Base-by-base conservation (phyloP, 352 stramenopile genomes). In the Pythium brassicae region DNA sequence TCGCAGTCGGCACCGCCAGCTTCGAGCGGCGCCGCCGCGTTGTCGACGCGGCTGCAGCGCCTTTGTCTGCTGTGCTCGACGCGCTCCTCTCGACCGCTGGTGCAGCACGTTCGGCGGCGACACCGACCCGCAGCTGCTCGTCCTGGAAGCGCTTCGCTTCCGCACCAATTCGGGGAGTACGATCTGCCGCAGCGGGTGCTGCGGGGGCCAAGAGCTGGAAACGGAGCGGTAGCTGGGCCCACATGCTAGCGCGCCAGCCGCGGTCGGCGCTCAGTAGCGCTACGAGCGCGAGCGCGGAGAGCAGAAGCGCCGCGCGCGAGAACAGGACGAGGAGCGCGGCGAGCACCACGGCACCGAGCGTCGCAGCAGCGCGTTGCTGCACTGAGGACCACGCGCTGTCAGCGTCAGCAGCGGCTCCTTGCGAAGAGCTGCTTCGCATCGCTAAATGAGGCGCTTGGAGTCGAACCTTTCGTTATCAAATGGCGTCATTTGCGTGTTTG, bases 301-400 rank as follows among this genome's bases (percentile, higher is more conserved):
- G 26, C 34, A 46, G 54, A 27, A 60, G 34, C 19, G 37, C 34
- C 23, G 44, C 17, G 8, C 39, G 34, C 32, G 44, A 60, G 29
- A 53, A 44, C 34, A 46, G 53, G 22, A 27, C 53, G 19, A 53
- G 15, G 32, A 60, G n/a, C 34, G 54, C 54, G 14, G 54, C 54
- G 45, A 53, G 35, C 22, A 23, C 45, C 20, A 53, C 32, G 5
- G 37, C 34, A 3, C 44, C 26, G 34, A 60, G 4, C 9, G 34
- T 42, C 29, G 39, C 54, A 4, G n/a, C 20, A 23, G 34, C 34
- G 45, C n/a, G 44, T 25, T 9, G 23, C 20, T 14, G n/a, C 40
- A 37, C 32, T 14, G 32, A 37, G 8, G 32, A 37, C 32, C 32
- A 37, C 32, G 14, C 9, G 2, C 8, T 37, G 32, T 7, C 14